Evolutionary conservation across 2,329 filamentous ascomycete species (phyloP).

Genomic region (Botrytis elliptica): DNA sequence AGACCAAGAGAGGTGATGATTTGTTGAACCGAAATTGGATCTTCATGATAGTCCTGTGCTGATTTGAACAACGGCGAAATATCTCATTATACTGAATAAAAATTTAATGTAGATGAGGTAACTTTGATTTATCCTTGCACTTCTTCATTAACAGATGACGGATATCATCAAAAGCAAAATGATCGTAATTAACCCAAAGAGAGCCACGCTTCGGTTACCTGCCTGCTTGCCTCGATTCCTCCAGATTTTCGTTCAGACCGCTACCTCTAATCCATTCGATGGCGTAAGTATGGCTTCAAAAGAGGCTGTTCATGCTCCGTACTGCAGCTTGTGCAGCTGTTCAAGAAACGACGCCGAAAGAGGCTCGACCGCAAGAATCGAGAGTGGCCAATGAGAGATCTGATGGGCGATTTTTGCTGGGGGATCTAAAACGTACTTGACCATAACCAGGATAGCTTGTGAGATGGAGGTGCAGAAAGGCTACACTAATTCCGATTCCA

Average conservation of each 20-base stretch:
- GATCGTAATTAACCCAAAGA: conserved; percentile 1
- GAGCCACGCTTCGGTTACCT: not conserved
- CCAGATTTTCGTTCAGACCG: not conserved
- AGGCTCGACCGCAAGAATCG: conserved; percentile 2
- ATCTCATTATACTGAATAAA: not conserved
- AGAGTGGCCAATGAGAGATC: not conserved
- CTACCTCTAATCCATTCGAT: not conserved
- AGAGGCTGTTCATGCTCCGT: not conserved
- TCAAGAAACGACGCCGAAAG: conserved; percentile 1
- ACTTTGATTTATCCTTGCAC: not conserved
- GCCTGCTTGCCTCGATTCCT: not conserved
- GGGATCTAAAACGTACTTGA: conserved; percentile 8
- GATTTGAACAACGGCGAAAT: not conserved
- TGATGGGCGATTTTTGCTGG: not conserved
- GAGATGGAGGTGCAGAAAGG: not conserved
- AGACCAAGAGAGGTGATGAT: not conserved
- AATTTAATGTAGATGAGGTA: not conserved
- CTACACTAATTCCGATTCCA: not conserved
- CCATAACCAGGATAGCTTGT: not conserved
- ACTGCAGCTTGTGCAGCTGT: conserved; percentile 3
- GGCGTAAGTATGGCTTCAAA: conserved; percentile 8
- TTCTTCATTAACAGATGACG: not conserved
- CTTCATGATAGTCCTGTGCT: conserved; percentile 3
- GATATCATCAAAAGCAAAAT: not conserved
- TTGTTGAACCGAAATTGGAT: conserved; percentile 18